Percentiles rank a stretch among this genome's conserved stretches.
Evolutionary conservation across 805 yeast species (phyloP).

Genomic region (Lachancea fermentati): DNA sequence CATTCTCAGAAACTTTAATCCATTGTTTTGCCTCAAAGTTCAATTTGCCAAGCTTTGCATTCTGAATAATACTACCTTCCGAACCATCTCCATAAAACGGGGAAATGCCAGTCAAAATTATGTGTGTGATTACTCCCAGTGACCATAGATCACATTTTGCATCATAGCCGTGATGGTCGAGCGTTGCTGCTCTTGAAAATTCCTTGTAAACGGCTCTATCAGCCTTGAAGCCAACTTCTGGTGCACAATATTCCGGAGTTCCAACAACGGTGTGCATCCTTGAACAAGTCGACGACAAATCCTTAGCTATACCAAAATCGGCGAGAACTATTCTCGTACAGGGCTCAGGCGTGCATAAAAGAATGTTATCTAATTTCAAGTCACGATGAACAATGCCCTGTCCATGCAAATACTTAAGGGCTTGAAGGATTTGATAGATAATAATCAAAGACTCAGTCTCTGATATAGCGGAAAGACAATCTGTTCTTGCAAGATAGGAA

Average conservation of each 20-base stretch:
- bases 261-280: conserved; percentile 51
- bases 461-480: conserved; percentile 37
- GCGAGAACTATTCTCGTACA: conserved; percentile 52
- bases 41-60: conserved; percentile 39
- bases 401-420: conserved; percentile 49
- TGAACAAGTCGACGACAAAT: conserved; percentile 24
- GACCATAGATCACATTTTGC: conserved; percentile 67
- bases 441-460: conserved; percentile 53
- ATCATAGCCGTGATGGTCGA: conserved; percentile 40
- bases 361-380: conserved; percentile 58
- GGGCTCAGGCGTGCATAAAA: conserved; percentile 48
- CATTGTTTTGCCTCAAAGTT: conserved; percentile 39
- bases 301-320: conserved; percentile 60
- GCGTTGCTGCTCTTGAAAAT: conserved; percentile 25
- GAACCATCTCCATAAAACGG: conserved; percentile 52
- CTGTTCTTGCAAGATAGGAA: conserved; percentile 44
- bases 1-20: conserved; percentile 36
- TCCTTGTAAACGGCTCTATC: conserved; percentile 25
- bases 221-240: conserved; percentile 51
- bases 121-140: conserved; percentile 53
- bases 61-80: conserved; percentile 36
- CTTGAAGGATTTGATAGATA: conserved; percentile 50
- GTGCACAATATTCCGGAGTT: conserved; percentile 69
- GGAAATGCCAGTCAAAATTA: conserved; percentile 56
- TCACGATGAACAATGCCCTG: conserved; percentile 60